Evolutionary conservation across 192 early-diverging fungal species (phyloP).

Genomic region (Chytriomyces sp.): DNA sequence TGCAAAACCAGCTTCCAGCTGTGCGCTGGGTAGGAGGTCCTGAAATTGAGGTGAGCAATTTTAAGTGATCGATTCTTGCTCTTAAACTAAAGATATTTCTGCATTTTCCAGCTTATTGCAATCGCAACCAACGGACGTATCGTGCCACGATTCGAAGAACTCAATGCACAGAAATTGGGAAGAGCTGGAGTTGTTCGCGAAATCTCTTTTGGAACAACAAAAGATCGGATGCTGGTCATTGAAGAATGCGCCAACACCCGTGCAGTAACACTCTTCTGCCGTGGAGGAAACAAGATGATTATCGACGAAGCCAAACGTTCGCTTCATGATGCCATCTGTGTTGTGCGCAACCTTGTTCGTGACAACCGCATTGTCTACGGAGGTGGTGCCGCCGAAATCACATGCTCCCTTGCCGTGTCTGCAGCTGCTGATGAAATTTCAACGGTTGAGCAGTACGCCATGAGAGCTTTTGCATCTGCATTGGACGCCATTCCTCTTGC

Average conservation of each 20-base stretch:
- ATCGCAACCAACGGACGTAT: slow-evolving; percentile 99
- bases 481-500: slow-evolving; percentile 93
- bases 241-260: slow-evolving; percentile 99
- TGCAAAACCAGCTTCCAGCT: slow-evolving; percentile 96
- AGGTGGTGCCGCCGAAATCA: slow-evolving; percentile 97
- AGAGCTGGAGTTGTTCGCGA: slow-evolving; percentile 93
- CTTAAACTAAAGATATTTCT: slow-evolving; percentile 14
- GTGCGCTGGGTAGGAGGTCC: slow-evolving; percentile 99
- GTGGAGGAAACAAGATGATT: slow-evolving; percentile 99
- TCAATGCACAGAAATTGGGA: slow-evolving; percentile 87
- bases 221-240: slow-evolving; percentile 99
- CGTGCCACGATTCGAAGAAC: slow-evolving; percentile 99
- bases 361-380: slow-evolving; percentile 99
- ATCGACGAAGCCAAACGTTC: slow-evolving; percentile 99
- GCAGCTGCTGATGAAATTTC: slow-evolving; percentile 88
- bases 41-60: slow-evolving; percentile 84
- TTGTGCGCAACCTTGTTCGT: slow-evolving; percentile 93
- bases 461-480: slow-evolving; percentile 96
- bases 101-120: slow-evolving; percentile 77
- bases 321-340: slow-evolving; percentile 98
- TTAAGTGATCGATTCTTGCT: background rate
- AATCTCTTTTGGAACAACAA: slow-evolving; percentile 94
- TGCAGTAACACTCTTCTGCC: slow-evolving; percentile 95
- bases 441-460: slow-evolving; percentile 98
- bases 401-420: slow-evolving; percentile 90